Evolutionary conservation across 2,329 filamentous ascomycete genomes (phyloP).

Genomic region (Harringtonia lauricola): DNA sequence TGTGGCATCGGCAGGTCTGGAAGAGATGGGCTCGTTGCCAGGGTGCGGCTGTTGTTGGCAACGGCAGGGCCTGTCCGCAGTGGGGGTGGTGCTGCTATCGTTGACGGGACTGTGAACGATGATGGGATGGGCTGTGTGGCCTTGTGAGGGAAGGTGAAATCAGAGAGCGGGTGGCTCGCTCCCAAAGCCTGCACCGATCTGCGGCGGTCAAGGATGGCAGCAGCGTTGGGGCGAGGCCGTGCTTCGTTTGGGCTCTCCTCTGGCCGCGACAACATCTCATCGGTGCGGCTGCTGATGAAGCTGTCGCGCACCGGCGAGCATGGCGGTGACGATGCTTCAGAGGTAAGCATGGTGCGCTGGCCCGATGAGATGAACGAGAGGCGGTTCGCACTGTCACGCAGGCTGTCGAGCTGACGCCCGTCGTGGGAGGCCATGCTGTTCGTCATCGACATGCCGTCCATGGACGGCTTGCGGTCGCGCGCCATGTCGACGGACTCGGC

Average conservation of each 20-base stretch:
- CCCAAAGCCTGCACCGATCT: conserved; percentile 36
- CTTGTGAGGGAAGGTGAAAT: conserved; percentile 16
- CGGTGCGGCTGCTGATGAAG: conserved; percentile 29
- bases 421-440: conserved; percentile 49
- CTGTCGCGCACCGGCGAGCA: conserved; percentile 43
- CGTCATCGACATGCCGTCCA: conserved; percentile 45
- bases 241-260: conserved; percentile 20
- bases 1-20: not conserved
- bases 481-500: conserved; percentile 17
- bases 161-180: conserved; percentile 26
- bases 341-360: conserved; percentile 49
- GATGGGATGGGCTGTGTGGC: not conserved
- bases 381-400: conserved; percentile 45
- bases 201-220: conserved; percentile 37
- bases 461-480: conserved; percentile 31
- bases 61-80: not conserved
- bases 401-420: conserved; percentile 43
- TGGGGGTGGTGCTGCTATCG: conserved; percentile 4
- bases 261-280: conserved; percentile 13
- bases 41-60: no score
- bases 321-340: conserved; percentile 45
- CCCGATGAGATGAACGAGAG: conserved; percentile 50
- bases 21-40: not conserved
- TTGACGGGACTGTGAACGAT: not conserved
- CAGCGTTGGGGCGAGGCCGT: conserved; percentile 38